Evolutionary conservation across 208 protist genomes (phyloP).

Genomic region (Acanthamoeba triangularis): DNA sequence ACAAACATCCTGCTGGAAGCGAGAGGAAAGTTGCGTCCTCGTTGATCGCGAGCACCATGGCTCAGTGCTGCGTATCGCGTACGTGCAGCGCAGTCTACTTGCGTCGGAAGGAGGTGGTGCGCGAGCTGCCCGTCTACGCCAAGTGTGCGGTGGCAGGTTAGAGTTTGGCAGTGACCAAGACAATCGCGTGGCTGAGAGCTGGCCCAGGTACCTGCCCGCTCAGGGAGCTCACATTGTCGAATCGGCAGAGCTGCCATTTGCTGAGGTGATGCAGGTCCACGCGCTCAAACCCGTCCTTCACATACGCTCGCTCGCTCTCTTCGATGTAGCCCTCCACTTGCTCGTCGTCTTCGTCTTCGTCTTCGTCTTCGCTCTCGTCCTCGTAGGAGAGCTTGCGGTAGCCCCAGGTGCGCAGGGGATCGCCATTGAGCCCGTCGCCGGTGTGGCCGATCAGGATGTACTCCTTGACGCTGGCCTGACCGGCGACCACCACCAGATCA

Average conservation of each 20-base stretch:
- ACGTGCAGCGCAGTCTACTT: background rate
- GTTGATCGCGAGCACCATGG: too few species aligned
- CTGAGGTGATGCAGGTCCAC: conserved; percentile 24
- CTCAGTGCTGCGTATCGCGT: too few species aligned
- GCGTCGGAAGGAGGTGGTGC: conserved; percentile 22
- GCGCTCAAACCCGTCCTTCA: background rate
- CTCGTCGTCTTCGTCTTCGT: conserved; percentile 8
- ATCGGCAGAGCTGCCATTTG: conserved; percentile 37
- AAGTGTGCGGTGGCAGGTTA: background rate
- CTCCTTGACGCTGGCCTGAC: conserved; percentile 2
- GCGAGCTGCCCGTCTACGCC: background rate
- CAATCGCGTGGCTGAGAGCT: background rate
- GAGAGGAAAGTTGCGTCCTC: too few species aligned
- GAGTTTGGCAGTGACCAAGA: background rate
- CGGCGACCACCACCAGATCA: background rate
- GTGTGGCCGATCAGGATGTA: conserved; percentile 28
- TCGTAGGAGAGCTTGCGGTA: background rate
- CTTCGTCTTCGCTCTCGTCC: background rate
- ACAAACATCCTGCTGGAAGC: too few species aligned
- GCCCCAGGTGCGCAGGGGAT: background rate
- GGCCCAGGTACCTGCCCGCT: background rate
- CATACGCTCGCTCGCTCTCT: background rate
- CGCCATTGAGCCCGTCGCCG: background rate
- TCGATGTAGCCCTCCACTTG: background rate
- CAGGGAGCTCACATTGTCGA: background rate